Percentiles rank a stretch among this genome's conserved stretches.
phyloP scores from a whole-genome alignment of 129 eudicot genomes.

The Pittosporum tobira region DNA sequence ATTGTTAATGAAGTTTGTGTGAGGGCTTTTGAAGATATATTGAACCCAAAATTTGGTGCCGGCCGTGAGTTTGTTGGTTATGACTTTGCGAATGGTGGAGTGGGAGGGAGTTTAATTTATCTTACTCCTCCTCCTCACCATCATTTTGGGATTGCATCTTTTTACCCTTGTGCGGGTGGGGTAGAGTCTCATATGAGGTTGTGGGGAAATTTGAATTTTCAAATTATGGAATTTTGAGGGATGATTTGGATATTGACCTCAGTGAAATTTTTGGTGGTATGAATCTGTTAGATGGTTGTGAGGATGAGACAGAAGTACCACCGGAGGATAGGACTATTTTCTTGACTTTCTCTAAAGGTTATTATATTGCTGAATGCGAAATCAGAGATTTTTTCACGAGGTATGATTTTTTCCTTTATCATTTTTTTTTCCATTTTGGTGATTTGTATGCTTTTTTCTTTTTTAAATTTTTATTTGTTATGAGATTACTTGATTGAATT shows the following conservation, averaged over 20 bases:
- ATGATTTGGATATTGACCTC: constrained; percentile 2
- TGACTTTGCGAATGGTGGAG: neutral
- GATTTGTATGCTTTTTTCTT: neutral
- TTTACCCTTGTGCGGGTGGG: constrained; percentile 2
- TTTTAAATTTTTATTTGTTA: neutral
- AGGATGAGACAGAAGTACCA: constrained; percentile 8
- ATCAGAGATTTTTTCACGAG: constrained; percentile 28
- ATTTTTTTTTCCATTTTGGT: neutral
- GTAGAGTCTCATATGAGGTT: constrained; percentile 1
- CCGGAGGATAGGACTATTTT: constrained; percentile 35
- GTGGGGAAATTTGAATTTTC: neutral
- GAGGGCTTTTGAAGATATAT: constrained; percentile 26
- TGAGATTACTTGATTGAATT: neutral
- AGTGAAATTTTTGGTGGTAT: neutral
- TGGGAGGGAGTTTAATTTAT: neutral
- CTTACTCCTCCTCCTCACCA: neutral
- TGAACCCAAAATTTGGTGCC: neutral
- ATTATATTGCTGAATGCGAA: constrained; percentile 27
- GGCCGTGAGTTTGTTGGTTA: no score
- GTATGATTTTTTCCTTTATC: neutral
- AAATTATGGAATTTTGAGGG: neutral
- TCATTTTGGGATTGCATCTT: neutral
- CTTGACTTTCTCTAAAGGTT: constrained; percentile 40
- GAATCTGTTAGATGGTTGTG: neutral
- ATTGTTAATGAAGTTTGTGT: constrained; percentile 20